A percentile compares a stretch with the other conserved stretches of the same genome.
These are phyloP conservation scores for Naganishia antarctica DNA, from an alignment of 768 basidiomycete genomes.

Conservation along the genomic window DNA sequence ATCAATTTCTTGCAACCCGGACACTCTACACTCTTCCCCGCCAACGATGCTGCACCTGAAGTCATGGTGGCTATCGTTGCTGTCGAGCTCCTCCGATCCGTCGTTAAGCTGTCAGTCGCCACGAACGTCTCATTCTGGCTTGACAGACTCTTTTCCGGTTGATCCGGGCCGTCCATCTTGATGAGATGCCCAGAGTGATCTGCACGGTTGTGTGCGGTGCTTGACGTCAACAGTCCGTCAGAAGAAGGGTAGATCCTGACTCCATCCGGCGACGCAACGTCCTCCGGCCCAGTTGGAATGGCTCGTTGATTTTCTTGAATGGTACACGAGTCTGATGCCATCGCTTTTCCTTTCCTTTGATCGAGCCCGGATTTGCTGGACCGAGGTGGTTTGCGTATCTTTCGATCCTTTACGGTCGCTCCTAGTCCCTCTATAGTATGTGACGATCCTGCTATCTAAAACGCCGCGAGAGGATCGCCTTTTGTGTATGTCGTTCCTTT, in stretches of 20 bases:
- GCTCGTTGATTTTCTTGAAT: neutral
- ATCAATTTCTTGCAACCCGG: slow-evolving; percentile 32
- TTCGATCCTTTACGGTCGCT: neutral
- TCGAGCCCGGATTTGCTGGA: neutral
- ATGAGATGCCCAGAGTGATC: neutral
- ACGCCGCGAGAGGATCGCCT: too few relatives aligned
- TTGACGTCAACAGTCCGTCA: slow-evolving; percentile 8
- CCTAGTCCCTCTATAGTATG: neutral
- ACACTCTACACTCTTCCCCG: slow-evolving; percentile 26
- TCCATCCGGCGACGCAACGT: slow-evolving; percentile 9
- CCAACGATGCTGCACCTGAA: slow-evolving; percentile 7
- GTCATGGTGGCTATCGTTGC: slow-evolving; percentile 9
- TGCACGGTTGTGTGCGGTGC: slow-evolving; percentile 9
- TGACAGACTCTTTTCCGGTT: neutral
- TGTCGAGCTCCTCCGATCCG: slow-evolving; percentile 1
- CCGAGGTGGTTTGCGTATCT: too few relatives aligned
- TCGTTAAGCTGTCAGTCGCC: neutral
- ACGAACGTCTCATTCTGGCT: neutral
- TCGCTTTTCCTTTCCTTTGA: slow-evolving; percentile 16
- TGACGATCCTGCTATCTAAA: neutral
- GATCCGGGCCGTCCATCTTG: neutral
- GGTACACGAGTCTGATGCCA: neutral
- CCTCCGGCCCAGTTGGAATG: neutral
- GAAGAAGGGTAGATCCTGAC: neutral
- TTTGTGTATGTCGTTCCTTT: too few relatives aligned